Conservation (phyloP, 73 alveolate genomes). For the Effrenium voratum region DNA sequence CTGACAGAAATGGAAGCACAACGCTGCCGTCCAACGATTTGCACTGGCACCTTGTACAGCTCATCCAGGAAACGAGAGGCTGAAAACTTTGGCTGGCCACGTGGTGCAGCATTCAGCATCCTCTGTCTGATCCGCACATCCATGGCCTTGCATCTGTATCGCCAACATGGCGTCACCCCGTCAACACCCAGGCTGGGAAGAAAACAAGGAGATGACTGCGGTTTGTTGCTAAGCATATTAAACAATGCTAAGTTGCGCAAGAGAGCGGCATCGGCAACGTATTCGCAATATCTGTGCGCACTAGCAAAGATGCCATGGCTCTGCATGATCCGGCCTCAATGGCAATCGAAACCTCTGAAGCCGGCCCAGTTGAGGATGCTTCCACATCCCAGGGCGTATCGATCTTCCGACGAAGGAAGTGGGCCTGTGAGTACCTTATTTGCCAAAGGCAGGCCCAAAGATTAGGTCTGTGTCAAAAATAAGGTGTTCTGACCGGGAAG, state of each 20-base stretch:
- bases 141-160: no score
- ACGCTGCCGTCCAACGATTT: background rate
- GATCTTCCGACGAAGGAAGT: conserved; percentile 18
- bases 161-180: no score
- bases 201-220: no score
- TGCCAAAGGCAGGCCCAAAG: no score
- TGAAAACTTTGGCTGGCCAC: conserved; percentile 30
- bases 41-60: conserved; percentile 23
- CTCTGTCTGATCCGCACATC: conserved; percentile 78
- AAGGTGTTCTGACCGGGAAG: no score
- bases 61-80: conserved; percentile 24
- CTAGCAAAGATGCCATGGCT: no score
- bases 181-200: no score
- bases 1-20: background rate
- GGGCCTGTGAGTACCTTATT: conserved; percentile 59
- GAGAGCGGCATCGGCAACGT: no score
- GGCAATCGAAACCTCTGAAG: conserved; percentile 57
- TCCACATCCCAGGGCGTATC: conserved; percentile 89
- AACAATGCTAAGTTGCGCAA: no score
- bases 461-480: no score
- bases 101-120: conserved; percentile 50
- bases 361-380: conserved; percentile 80
- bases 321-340: conserved; percentile 47
- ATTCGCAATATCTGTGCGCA: no score
- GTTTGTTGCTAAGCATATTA: no score